Evolutionary conservation across 2,329 filamentous ascomycete genomes (phyloP).

Genomic region (Colletotrichum scovillei): DNA sequence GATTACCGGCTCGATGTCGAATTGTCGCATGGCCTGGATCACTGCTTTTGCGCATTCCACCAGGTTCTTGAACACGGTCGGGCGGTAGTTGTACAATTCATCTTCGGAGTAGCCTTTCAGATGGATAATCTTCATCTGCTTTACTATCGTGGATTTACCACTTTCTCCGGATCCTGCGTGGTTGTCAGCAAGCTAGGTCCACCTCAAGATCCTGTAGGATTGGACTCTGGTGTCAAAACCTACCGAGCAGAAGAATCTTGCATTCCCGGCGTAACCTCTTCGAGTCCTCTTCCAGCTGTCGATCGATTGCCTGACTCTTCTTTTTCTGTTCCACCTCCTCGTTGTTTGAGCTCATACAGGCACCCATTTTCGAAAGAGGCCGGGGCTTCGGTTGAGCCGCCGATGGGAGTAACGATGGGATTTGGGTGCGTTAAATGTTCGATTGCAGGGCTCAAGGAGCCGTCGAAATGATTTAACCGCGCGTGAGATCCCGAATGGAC

Average conservation of each 20-base stretch:
- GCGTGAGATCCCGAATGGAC: background rate
- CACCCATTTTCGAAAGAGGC: slow-evolving; percentile 76
- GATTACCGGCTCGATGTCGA: slow-evolving; percentile 82
- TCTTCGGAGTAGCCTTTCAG: slow-evolving; percentile 97
- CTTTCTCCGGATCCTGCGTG: slow-evolving; percentile 91
- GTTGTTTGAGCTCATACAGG: slow-evolving; percentile 89
- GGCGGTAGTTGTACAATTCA: slow-evolving; percentile 91
- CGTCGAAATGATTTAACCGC: background rate
- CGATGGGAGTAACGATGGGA: background rate
- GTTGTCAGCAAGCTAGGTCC: slow-evolving; percentile 13
- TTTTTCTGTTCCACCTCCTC: slow-evolving; percentile 95
- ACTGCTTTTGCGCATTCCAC: slow-evolving; percentile 96
- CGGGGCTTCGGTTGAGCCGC: slow-evolving; percentile 4
- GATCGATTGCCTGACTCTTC: slow-evolving; percentile 95
- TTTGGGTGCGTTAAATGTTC: slow-evolving; percentile 1
- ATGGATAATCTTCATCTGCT: slow-evolving; percentile 99
- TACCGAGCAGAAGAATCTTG: slow-evolving; percentile 97
- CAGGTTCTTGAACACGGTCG: slow-evolving; percentile 98
- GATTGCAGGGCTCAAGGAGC: slow-evolving; percentile 3
- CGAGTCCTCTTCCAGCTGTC: slow-evolving; percentile 92
- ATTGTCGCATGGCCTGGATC: slow-evolving; percentile 91
- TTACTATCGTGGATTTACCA: slow-evolving; percentile 98
- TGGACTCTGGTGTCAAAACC: slow-evolving; percentile 41
- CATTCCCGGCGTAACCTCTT: slow-evolving; percentile 94
- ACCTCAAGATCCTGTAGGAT: no score